These are phyloP conservation scores for Hericium erinaceus DNA, from an alignment of 768 basidiomycete species.

Conservation along the genomic window DNA sequence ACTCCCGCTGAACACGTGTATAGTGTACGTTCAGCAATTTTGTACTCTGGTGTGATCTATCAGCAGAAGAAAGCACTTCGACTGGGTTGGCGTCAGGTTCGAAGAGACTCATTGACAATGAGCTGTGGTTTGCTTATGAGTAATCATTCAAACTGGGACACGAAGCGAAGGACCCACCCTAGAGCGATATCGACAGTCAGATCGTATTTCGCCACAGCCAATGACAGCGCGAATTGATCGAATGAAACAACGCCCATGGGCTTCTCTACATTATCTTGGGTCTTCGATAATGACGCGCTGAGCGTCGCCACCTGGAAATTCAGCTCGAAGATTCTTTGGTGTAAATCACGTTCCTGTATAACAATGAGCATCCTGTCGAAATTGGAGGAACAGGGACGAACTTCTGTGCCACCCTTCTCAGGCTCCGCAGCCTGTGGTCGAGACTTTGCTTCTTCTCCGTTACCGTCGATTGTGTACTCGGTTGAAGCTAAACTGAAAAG, in stretches of 20 bases:
- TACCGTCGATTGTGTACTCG: conserved; percentile 66
- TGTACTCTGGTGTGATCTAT: conserved; percentile 31
- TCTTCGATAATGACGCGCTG: conserved; percentile 70
- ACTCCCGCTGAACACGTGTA: conserved; percentile 66
- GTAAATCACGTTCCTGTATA: conserved; percentile 29
- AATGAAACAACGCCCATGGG: conserved; percentile 73
- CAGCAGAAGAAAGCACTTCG: conserved; percentile 56
- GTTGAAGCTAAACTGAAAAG: conserved; percentile 44
- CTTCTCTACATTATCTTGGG: conserved; percentile 56
- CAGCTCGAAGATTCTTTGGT: conserved; percentile 70
- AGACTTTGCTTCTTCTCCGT: conserved; percentile 33
- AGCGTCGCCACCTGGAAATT: conserved; percentile 82
- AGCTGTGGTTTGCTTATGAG: conserved; percentile 30
- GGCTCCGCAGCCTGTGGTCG: conserved; percentile 68
- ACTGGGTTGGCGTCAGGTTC: conserved; percentile 46
- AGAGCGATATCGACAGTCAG: conserved; percentile 82
- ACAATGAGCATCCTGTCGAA: background rate
- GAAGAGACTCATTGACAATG: conserved; percentile 67
- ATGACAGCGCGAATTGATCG: conserved; percentile 66
- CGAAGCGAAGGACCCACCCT: conserved; percentile 33
- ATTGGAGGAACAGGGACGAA: conserved; percentile 25
- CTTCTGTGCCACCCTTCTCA: conserved; percentile 39
- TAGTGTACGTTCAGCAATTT: conserved; percentile 79
- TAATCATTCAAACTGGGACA: background rate
- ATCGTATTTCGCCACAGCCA: conserved; percentile 72